phyloP scores from a whole-genome alignment of 2,329 filamentous ascomycete genomes.

The Diaporthe destruens region DNA sequence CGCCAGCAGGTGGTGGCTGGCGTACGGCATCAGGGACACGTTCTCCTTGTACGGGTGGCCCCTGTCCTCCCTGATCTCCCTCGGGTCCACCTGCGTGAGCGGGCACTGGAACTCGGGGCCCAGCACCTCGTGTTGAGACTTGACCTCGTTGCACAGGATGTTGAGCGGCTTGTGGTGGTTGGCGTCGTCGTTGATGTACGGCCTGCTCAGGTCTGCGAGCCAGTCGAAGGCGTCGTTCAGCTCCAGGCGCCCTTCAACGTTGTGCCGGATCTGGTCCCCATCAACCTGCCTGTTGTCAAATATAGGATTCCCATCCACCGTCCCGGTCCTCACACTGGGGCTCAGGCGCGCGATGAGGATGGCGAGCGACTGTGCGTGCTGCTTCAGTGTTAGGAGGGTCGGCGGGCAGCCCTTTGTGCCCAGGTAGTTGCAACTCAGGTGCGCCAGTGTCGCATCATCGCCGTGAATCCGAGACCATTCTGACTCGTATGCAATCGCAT shows the following conservation, averaged over 20 bases:
- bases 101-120: constrained; percentile 62
- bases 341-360: constrained; percentile 64
- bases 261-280: constrained; percentile 9
- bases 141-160: constrained; percentile 60
- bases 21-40: constrained; percentile 52
- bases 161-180: constrained; percentile 61
- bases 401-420: constrained; percentile 65
- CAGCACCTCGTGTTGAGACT: constrained; percentile 55
- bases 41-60: constrained; percentile 32
- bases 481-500: constrained; percentile 57
- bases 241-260: constrained; percentile 37
- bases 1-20: constrained; percentile 62
- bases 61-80: constrained; percentile 42
- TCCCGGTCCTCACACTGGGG: constrained; percentile 51
- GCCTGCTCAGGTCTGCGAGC: constrained; percentile 62
- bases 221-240: constrained; percentile 68
- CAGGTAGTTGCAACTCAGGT: constrained; percentile 70
- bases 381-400: constrained; percentile 69
- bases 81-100: constrained; percentile 49
- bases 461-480: constrained; percentile 53
- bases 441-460: constrained; percentile 52
- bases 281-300: not conserved
- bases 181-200: constrained; percentile 63
- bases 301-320: constrained; percentile 48
- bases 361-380: constrained; percentile 69